Evolutionary conservation across 2,329 filamentous ascomycete genomes (phyloP).

Genomic region (Pseudogymnoascus sp.): DNA sequence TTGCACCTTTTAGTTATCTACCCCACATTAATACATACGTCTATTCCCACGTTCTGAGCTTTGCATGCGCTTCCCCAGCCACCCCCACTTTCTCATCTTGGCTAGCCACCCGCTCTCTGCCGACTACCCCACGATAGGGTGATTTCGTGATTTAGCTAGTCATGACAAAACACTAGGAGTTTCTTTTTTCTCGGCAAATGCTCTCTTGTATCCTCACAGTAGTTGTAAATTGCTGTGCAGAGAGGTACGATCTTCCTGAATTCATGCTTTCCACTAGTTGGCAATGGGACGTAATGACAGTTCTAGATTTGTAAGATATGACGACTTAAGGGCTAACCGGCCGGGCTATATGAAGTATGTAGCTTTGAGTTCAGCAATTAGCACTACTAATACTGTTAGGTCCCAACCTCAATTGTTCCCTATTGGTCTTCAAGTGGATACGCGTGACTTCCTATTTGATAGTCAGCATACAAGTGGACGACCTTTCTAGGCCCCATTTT

Average conservation of each 20-base stretch:
- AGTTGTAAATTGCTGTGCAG: neutral
- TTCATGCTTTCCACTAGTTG: neutral
- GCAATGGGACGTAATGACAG: neutral
- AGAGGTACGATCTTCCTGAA: neutral
- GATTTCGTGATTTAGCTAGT: neutral
- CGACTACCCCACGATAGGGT: neutral
- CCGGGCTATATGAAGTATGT: neutral
- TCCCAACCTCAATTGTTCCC: too few relatives aligned
- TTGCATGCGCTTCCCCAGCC: neutral
- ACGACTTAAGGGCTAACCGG: neutral
- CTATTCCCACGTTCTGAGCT: neutral
- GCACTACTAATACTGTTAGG: too few relatives aligned
- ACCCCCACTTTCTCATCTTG: neutral
- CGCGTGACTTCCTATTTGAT: neutral
- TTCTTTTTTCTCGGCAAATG: neutral
- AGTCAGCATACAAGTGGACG: neutral
- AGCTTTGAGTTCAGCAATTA: neutral
- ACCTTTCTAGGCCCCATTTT: neutral
- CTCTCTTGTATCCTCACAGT: neutral
- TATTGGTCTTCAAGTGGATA: neutral
- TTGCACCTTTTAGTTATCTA: neutral
- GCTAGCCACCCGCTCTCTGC: neutral
- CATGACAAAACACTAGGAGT: neutral
- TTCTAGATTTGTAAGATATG: neutral
- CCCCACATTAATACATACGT: neutral